Base-by-base conservation (phyloP, 768 basidiomycete genomes). In the Polyporus arcularius region DNA sequence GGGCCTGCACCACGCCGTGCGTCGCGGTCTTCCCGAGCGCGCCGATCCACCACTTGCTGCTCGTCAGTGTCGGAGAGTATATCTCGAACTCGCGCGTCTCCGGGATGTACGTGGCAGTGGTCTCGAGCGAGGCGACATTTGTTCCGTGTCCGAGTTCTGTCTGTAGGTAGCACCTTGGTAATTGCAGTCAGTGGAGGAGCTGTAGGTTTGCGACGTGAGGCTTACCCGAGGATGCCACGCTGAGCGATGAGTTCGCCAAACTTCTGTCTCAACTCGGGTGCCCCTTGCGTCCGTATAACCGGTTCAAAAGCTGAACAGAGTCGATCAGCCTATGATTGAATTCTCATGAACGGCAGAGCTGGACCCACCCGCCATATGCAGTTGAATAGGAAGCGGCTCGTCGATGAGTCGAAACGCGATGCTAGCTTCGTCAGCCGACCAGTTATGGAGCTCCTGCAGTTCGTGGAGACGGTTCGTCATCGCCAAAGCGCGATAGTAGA, bases 41-140 rank as follows among this genome's bases (percentile, higher is more conserved):
- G 8, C 90, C 90, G 55, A 89, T 82, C 91, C 90, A 93, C 89
- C 90, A 93, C 70, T 93, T 93, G 63, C 78, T 83, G 61, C 87
- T 88, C 1, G 89, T 89, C 26, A 90, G 65, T 0, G 86, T 86
- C 0, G 91, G 90, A 1, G 89, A 88, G 67, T 92, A 80, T 40
- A 93, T 84, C 43, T 89, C 87, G 64, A 92, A 92, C 68, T 89
- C 85, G 55, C 80, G 71, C 0, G 83, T 81, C 32, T 83, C 81
- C 0, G 84, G 85, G n/a, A 88, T 73, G 72, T 85, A 92, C 0
- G 87, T 90, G 4, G 89, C 89, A 0, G 88, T 92, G 0, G 90
- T 92, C 70, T 92, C 90, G 21, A 92, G 76, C 1, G 77, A 72
- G 1, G 78, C 72, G 3, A 93, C 87, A 65, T 90, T 89, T 1